Percentiles rank a stretch among this genome's conserved stretches.
phyloP scores from a whole-genome alignment of 768 basidiomycete genomes.

The Termitomyces sp. region DNA sequence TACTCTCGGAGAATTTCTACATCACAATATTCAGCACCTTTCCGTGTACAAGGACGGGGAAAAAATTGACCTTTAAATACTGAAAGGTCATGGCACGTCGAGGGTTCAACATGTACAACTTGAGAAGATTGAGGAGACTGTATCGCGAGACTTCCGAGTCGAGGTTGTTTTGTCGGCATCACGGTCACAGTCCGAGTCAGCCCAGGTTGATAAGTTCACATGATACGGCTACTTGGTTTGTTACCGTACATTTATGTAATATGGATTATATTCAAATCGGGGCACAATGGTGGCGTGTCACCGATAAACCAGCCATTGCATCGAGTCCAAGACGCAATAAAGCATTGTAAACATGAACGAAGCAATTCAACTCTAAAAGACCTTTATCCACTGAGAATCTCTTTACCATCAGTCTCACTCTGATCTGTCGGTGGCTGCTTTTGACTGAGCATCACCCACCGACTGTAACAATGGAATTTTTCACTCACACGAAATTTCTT shows the following conservation, averaged over 20 bases:
- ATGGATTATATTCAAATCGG: not conserved
- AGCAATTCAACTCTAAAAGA: not conserved
- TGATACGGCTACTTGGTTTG: not conserved
- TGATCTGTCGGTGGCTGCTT: not conserved
- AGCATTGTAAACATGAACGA: not conserved
- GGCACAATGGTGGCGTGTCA: not conserved
- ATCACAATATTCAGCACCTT: constrained; percentile 1
- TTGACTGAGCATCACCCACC: not conserved
- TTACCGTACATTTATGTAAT: not conserved
- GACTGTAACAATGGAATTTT: not conserved
- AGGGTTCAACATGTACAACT: constrained; percentile 63
- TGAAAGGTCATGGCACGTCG: constrained; percentile 70
- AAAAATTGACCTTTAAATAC: constrained; percentile 54
- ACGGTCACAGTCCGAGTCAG: not conserved
- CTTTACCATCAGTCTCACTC: not conserved
- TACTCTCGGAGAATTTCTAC: constrained; percentile 80
- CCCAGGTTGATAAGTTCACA: not conserved
- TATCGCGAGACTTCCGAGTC: constrained; percentile 62
- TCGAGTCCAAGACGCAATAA: not conserved
- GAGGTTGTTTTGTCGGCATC: constrained; percentile 36
- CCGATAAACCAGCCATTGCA: not conserved
- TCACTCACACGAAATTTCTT: constrained; percentile 34
- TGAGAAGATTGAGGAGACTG: constrained; percentile 60
- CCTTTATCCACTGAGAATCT: not conserved
- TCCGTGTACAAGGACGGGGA: too few relatives aligned